Conservation (phyloP, 2,329 filamentous ascomycete species). For the Penicillium occitanis region DNA sequence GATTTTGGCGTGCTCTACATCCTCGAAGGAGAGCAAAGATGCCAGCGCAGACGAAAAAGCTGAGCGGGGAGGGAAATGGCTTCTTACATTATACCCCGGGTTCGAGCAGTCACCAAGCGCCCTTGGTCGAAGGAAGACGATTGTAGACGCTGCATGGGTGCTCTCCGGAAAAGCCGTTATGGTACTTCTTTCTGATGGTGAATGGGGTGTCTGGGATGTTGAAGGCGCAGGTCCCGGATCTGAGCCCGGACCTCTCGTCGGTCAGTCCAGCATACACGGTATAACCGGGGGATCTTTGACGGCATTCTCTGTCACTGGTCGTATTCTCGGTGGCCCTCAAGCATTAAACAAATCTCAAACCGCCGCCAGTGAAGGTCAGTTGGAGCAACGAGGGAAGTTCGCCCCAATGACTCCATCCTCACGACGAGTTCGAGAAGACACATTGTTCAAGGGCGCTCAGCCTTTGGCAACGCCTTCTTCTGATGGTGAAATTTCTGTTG, state of each 20-base stretch:
- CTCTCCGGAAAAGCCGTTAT: slow-evolving; percentile 47
- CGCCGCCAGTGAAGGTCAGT: slow-evolving; percentile 20
- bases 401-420: slow-evolving; percentile 52
- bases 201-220: slow-evolving; percentile 53
- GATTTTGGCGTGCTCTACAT: slow-evolving; percentile 56
- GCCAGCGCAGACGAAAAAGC: slow-evolving; percentile 33
- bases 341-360: slow-evolving; percentile 26
- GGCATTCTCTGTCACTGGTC: slow-evolving; percentile 44
- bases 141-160: slow-evolving; percentile 49
- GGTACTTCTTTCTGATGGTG: slow-evolving; percentile 47
- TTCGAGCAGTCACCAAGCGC: slow-evolving; percentile 37
- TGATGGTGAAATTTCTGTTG: slow-evolving; percentile 45
- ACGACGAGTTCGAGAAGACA: slow-evolving; percentile 46
- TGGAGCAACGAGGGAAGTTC: slow-evolving; percentile 39
- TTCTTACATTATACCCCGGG: slow-evolving; percentile 45
- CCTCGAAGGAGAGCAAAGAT: slow-evolving; percentile 28
- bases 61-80: slow-evolving; percentile 43
- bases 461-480: slow-evolving; percentile 33
- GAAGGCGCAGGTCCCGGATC: slow-evolving; percentile 46
- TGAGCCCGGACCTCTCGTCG: slow-evolving; percentile 40
- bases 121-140: slow-evolving; percentile 40
- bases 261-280: slow-evolving; percentile 40
- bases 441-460: slow-evolving; percentile 42
- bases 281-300: slow-evolving; percentile 43
- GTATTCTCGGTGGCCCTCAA: slow-evolving; percentile 34